Conservation (phyloP, 1,139 yeast species). For the Lodderomyces pseudojiufengensis region DNA sequence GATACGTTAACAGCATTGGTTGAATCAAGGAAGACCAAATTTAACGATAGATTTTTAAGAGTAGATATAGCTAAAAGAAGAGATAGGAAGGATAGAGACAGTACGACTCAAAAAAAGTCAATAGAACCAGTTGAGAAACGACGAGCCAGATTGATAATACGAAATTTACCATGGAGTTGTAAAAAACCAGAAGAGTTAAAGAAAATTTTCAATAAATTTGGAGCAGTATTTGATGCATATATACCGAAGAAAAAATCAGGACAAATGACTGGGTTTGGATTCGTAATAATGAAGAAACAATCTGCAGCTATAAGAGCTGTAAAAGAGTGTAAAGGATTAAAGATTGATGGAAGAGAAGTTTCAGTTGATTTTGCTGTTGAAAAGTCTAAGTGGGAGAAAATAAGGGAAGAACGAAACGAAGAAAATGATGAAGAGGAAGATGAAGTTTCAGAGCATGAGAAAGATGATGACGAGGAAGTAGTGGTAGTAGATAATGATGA, state of each 20-base stretch:
- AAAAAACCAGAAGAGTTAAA: constrained; percentile 71
- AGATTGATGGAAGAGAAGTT: constrained; percentile 87
- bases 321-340: constrained; percentile 65
- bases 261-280: constrained; percentile 91
- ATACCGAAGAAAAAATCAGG: constrained; percentile 90
- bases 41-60: constrained; percentile 63
- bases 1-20: constrained; percentile 78
- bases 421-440: constrained; percentile 33
- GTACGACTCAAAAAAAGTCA: constrained; percentile 7
- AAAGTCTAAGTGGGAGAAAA: constrained; percentile 71
- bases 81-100: constrained; percentile 52
- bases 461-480: constrained; percentile 25
- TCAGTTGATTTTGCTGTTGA: constrained; percentile 94
- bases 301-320: constrained; percentile 80
- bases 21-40: constrained; percentile 61
- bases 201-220: constrained; percentile 70
- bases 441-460: constrained; percentile 24
- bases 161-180: constrained; percentile 96
- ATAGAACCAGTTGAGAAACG: constrained; percentile 51
- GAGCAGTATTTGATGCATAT: constrained; percentile 84
- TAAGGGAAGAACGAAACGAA: constrained; percentile 37
- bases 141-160: constrained; percentile 77
- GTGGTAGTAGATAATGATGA: constrained; percentile 32
- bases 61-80: constrained; percentile 92
- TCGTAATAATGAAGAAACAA: constrained; percentile 83